Conservation (phyloP, 495 filamentous ascomycete species). For the Jackrogersella multiformis region DNA sequence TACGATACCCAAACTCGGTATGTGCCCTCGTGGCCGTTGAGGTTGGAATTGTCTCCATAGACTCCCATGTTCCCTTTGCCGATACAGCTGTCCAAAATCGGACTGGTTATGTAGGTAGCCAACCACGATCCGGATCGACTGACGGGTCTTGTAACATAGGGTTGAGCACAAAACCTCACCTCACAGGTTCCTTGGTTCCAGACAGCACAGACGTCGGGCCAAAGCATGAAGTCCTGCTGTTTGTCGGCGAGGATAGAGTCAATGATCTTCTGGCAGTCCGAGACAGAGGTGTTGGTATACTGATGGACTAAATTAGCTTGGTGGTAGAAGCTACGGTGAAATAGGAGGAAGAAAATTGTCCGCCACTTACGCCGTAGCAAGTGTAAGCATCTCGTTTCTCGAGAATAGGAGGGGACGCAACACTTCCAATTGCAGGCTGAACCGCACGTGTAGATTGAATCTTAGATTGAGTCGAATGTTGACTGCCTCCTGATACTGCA, state of each 20-base stretch:
- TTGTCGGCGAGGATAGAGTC: slow-evolving; percentile 33
- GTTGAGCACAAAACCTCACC: slow-evolving; percentile 46
- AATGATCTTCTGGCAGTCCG: slow-evolving; percentile 41
- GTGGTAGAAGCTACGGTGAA: background rate
- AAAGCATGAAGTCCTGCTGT: slow-evolving; percentile 37
- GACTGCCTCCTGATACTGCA: background rate
- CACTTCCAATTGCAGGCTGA: background rate
- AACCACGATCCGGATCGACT: slow-evolving; percentile 43
- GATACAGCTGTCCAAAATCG: slow-evolving; percentile 38
- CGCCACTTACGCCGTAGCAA: slow-evolving; percentile 43
- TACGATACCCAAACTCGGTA: slow-evolving; percentile 42
- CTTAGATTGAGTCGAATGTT: background rate
- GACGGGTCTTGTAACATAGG: slow-evolving; percentile 37
- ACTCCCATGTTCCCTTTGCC: slow-evolving; percentile 34
- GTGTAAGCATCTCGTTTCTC: slow-evolving; percentile 44
- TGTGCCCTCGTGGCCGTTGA: slow-evolving; percentile 43
- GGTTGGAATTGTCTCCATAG: slow-evolving; percentile 38
- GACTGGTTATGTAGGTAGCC: slow-evolving; percentile 34
- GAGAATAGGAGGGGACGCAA: slow-evolving; percentile 3
- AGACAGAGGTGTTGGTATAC: slow-evolving; percentile 32
- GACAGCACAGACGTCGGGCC: slow-evolving; percentile 42
- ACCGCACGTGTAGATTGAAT: background rate
- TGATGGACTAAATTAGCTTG: background rate
- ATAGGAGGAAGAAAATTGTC: background rate
- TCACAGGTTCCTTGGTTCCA: slow-evolving; percentile 41